These are phyloP conservation scores for Trypanosoma theileri DNA, from an alignment of 208 protist species.

Conservation along the genomic window DNA sequence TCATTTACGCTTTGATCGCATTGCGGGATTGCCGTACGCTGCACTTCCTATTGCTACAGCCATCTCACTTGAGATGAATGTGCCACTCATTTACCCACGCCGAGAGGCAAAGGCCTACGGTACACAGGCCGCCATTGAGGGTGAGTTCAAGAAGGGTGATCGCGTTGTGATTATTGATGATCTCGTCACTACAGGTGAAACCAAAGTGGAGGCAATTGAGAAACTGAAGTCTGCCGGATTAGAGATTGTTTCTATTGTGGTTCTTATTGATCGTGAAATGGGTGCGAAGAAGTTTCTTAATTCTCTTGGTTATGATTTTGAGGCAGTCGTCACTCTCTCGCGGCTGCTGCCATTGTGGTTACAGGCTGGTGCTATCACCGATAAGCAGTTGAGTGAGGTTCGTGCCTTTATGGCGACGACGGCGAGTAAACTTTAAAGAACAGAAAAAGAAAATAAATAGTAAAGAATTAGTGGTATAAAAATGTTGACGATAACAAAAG, in stretches of 20 bases:
- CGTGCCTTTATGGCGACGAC: constrained; percentile 50
- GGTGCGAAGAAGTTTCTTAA: constrained; percentile 88
- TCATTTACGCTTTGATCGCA: constrained; percentile 72
- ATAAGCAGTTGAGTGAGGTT: constrained; percentile 60
- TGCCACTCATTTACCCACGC: constrained; percentile 89
- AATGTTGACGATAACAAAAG: too few relatives aligned
- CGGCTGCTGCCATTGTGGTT: constrained; percentile 79
- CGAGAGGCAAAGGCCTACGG: constrained; percentile 95
- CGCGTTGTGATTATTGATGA: constrained; percentile 94
- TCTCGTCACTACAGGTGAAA: constrained; percentile 94
- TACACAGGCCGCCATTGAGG: constrained; percentile 94
- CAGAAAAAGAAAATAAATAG: neutral
- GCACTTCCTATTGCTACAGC: constrained; percentile 94
- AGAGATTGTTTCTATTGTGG: constrained; percentile 89
- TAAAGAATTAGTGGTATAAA: too few relatives aligned
- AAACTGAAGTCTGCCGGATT: constrained; percentile 84
- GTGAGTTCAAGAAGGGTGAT: constrained; percentile 91
- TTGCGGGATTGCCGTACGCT: constrained; percentile 94
- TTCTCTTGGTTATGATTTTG: constrained; percentile 82
- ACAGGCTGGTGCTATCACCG: constrained; percentile 54
- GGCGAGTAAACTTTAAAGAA: constrained; percentile 60
- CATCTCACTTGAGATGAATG: constrained; percentile 89
- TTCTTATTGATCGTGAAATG: constrained; percentile 96
- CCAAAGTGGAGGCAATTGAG: constrained; percentile 94
- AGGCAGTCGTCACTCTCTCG: constrained; percentile 78